Conservation (phyloP, 176 grass and related monocot genomes). For the Thinopyrum elongatum region DNA sequence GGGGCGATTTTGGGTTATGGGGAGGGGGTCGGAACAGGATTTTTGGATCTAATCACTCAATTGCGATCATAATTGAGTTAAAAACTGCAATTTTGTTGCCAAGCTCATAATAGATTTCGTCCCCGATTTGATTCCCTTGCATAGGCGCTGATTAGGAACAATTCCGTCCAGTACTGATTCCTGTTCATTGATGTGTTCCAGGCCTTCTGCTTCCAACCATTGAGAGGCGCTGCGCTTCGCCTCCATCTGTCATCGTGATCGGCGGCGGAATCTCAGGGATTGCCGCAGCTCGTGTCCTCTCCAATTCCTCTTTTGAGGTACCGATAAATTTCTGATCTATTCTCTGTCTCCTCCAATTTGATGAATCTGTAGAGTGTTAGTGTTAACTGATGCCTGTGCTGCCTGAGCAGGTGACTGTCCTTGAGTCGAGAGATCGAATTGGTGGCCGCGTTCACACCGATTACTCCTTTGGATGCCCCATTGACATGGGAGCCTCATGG, state of each 20-base stretch:
- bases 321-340: neutral
- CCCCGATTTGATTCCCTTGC: neutral
- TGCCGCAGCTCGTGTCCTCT: constrained; percentile 73
- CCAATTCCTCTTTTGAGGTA: constrained; percentile 81
- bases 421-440: constrained; percentile 83
- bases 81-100: neutral
- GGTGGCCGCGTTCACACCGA: constrained; percentile 79
- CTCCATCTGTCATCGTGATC: constrained; percentile 87
- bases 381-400: neutral
- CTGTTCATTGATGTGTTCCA: constrained; percentile 21
- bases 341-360: neutral
- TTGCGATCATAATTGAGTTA: neutral
- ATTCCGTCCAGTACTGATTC: neutral
- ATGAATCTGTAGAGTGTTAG: neutral
- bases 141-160: neutral
- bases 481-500: constrained; percentile 99
- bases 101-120: neutral
- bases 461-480: constrained; percentile 85
- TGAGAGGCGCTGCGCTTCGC: constrained; percentile 57
- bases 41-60: neutral
- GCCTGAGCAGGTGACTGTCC: constrained; percentile 58
- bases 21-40: neutral
- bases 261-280: constrained; percentile 89
- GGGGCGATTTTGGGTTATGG: neutral
- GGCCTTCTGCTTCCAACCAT: constrained; percentile 78